Evolutionary conservation across 345 rosid genomes (phyloP), one percentile per base, ranked within the genome.

Genomic region (Salix udensis): DNA sequence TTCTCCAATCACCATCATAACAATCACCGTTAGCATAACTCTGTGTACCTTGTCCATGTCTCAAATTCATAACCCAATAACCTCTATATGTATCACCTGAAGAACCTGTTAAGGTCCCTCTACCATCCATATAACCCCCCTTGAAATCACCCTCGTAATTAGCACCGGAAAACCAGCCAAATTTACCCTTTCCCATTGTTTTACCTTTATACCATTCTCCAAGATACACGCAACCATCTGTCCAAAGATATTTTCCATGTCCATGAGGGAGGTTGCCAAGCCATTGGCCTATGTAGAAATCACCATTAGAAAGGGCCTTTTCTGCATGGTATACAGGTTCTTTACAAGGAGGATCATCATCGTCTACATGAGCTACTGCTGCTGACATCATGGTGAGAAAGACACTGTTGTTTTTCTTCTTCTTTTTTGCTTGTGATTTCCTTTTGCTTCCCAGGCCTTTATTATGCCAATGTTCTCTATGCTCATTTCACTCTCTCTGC

Each of bases 111-210:
- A 90, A 96, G 42, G 98, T 92, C 72, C 98, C 99, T 48, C 88
- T 88, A 5, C 99, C 99, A 80, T 96, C 97, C 96, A 96, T 91
- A 71, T 81, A 93, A 3, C 94, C 97, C 73, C 79, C 84, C 77
- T 90, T 93, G 89, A 96, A 96, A 36, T 96, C 98, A 11, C 99
- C 99, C 82, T 96, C 97, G 72, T 96, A 96, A 12, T 95, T 92
- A 36, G 98, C 97, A 23, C 98, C 98, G 34, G 89, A 89, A 1
- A 98, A 98, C 98, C 98, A 93, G 39, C 93, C 85, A 65, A 95
- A 96, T 77, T 86, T 91, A 18, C 99, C 99, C 39, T 86, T 90
- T 14, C 99, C 98, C 86, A 79, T 87, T 23, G 85, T 88, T 71
- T 88, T 91, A 5, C 99, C 98, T 60, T 80, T 64, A 58, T 48